Base-by-base conservation (phyloP, 345 rosid species). In the Citrus trifoliata region DNA sequence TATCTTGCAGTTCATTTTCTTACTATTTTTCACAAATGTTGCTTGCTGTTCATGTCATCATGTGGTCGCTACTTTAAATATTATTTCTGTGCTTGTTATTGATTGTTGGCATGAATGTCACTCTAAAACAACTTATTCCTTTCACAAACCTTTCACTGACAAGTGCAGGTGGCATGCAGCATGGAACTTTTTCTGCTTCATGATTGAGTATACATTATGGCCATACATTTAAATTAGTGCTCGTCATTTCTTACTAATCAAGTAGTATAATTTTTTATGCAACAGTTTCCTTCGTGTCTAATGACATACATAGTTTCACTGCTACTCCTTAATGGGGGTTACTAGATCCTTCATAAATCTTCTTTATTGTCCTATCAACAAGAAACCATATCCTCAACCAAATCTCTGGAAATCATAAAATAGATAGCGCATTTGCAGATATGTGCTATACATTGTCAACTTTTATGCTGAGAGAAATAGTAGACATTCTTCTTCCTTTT, bases 391-490 rank as follows among this genome's bases (percentile, higher is more conserved):
- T 51, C 8, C 73, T 25, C 22, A 33, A 71, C 22, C 14, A 22
- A n/a, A 72, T 55, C 7, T 21, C 19, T n/a, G 6, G 37, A 30
- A 58, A 72, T 72, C 22, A 19, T 4, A 35, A 14, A 24, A 61
- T 65, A 65, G 46, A 65, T 32, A 35, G 24, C 27, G 48, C n/a
- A 21, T 66, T 64, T 67, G 74, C 56, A 69, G 67, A 67, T 2
- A 38, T 76, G 19, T 38, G 40, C 42, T 62, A 33, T 75, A 56
- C 72, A 58, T 53, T 64, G 71, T 75, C 48, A 66, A 25, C 30
- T 1, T 64, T 74, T 19, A 59, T 30, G 30, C 58, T 3, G 18
- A 69, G 58, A 37, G 35, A 19, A 65, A 12, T 53, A 32, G 24
- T 27, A 35, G 56, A 30, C 25, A 6, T 18, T 83, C 16, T 66